Evolutionary conservation across 2,329 filamentous ascomycete genomes (phyloP), one percentile per base, ranked within the genome.

Genomic region (Calonectria naviculata): DNA sequence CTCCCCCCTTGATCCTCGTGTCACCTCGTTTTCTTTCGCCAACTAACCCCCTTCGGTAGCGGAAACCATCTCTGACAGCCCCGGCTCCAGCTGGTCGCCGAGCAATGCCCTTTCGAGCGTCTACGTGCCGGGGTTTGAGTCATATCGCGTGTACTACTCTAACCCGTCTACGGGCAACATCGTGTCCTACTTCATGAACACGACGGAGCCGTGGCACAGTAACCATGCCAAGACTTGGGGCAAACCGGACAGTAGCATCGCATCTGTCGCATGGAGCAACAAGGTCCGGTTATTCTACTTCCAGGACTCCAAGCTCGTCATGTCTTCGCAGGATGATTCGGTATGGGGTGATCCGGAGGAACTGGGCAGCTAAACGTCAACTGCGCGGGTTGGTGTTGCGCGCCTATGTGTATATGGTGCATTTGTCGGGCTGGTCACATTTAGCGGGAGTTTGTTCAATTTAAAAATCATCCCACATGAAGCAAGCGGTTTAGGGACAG

Each of bases 261-360:
- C 74, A 3, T 70, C 71, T 3, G 56, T 73, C 2, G 62, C 68
- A n/a, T 76, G 74, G 72, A 44, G 47, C 41, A 63, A 72, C 28
- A 65, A 74, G 52, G 47, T 73, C 28, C 68, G 75, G 1, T 19
- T 76, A 9, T 64, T 74, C 21, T 76, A 76, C 49, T 76, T 76
- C 38, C 66, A 74, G 44, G 34, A 58, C 12, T 46, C 62, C 9
- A 61, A 52, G 21, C 60, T 76, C 19, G 64, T 70, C 36, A 58
- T 73, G 64, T 72, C 73, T 1, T 44, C 42, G 12, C 70, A 68
- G 28, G 64, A 72, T 34, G 62, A 36, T 13, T 42, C 65, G 15
- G 58, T 44, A 13, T 75, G 74, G 74, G 38, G 42, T 10, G 19
- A 38, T 13, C 41, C 67, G 17, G 36, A 52, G 41, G 36, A 63